Percentiles rank a stretch among this genome's conserved stretches.
These are phyloP conservation scores for Nicotiana tabacum DNA, from an alignment of 257 asterid species.

Conservation along the genomic window DNA sequence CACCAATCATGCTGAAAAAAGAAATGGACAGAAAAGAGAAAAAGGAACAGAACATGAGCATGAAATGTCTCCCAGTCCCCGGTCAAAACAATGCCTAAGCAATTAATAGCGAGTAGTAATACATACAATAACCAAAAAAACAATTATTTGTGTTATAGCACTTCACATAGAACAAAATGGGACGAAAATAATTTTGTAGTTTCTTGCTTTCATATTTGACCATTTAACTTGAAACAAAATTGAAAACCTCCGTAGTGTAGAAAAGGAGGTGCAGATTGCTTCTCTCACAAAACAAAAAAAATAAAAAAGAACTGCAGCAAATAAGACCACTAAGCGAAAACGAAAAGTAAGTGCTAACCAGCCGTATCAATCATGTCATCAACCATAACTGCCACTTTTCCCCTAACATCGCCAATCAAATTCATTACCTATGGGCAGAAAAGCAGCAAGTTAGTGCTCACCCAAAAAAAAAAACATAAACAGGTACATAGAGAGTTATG, in stretches of 20 bases:
- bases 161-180: background rate
- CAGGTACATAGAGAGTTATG: background rate
- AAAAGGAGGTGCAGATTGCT: background rate
- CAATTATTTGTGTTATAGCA: background rate
- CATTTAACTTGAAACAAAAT: background rate
- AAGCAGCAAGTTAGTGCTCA: background rate
- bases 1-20: background rate
- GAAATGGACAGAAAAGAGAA: background rate
- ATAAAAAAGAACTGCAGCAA: background rate
- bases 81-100: background rate
- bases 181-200: background rate
- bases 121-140: background rate
- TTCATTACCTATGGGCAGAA: constrained; percentile 65
- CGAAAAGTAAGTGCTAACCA: constrained; percentile 35
- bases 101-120: background rate
- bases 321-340: background rate
- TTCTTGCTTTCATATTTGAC: background rate
- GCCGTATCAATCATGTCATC: constrained; percentile 99
- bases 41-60: background rate
- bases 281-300: background rate
- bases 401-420: constrained; percentile 89
- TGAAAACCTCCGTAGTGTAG: background rate
- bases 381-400: constrained; percentile 93
- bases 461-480: background rate
- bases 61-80: background rate